These are phyloP conservation scores for Ophidiomyces ophidiicola DNA, from an alignment of 2,329 filamentous ascomycete species.

Conservation along the genomic window DNA sequence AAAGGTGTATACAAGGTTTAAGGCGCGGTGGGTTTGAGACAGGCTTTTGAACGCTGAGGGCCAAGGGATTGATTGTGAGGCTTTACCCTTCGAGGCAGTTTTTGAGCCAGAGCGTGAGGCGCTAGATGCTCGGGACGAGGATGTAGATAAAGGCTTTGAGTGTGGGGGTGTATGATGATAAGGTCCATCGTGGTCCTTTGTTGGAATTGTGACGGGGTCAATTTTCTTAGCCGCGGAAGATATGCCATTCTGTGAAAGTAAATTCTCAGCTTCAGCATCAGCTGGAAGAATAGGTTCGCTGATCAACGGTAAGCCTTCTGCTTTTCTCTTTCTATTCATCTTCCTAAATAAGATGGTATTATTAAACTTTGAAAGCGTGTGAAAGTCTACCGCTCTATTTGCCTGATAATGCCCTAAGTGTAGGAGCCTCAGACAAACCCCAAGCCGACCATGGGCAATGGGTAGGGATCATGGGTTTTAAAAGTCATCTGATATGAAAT, in stretches of 20 bases:
- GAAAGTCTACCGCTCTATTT: no score
- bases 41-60: constrained; percentile 61
- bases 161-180: not conserved
- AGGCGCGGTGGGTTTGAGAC: constrained; percentile 63
- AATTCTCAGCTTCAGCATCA: no score
- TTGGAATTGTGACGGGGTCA: not conserved
- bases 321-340: constrained; percentile 14
- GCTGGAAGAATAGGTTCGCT: no score
- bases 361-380: not conserved
- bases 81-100: not conserved
- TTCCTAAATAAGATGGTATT: not conserved
- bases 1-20: constrained; percentile 92
- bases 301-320: constrained; percentile 12
- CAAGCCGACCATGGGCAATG: no score
- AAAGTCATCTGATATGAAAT: no score
- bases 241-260: not conserved
- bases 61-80: constrained; percentile 47
- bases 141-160: constrained; percentile 3
- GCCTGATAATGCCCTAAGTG: no score
- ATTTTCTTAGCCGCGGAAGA: not conserved
- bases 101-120: constrained; percentile 16
- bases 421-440: no score
- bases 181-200: constrained; percentile 10
- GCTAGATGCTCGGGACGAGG: constrained; percentile 9
- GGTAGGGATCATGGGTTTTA: no score